Percentiles rank a stretch among this genome's conserved stretches.
Conservation (phyloP, 148 eudicot species). For the Rhododendron vialii region DNA sequence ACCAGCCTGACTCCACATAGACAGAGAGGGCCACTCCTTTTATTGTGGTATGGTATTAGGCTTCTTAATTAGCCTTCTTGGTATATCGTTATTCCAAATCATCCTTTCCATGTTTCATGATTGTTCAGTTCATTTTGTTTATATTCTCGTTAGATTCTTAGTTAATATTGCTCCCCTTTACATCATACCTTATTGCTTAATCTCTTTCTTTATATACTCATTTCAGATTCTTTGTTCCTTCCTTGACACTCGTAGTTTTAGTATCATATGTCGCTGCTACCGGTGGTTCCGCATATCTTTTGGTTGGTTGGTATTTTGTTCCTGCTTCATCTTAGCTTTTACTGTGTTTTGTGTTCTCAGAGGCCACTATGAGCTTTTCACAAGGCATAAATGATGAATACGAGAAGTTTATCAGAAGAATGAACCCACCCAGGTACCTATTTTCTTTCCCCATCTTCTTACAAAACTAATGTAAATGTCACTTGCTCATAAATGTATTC, state of each 20-base stretch:
- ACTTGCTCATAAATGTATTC: conserved; percentile 17
- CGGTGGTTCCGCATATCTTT: conserved; percentile 6
- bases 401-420: conserved; percentile 84
- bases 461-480: conserved; percentile 8
- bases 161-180: neutral
- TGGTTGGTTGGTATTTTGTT: neutral
- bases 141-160: neutral
- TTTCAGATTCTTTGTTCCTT: conserved; percentile 4
- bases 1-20: conserved; percentile 13
- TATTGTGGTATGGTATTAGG: conserved; percentile 6
- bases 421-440: conserved; percentile 86
- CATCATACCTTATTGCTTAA: conserved; percentile 8
- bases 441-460: neutral
- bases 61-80: conserved; percentile 24
- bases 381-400: conserved; percentile 76
- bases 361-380: conserved; percentile 55
- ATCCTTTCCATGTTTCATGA: conserved; percentile 13
- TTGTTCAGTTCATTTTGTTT: neutral
- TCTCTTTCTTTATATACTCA: neutral
- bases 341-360: conserved; percentile 28
- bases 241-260: conserved; percentile 18
- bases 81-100: conserved; percentile 11
- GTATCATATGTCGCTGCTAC: neutral
- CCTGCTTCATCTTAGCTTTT: neutral
- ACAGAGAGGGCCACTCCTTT: conserved; percentile 4